Evolutionary conservation across 495 filamentous ascomycete genomes (phyloP).

Genomic region (Symbiotaphrina buchneri): DNA sequence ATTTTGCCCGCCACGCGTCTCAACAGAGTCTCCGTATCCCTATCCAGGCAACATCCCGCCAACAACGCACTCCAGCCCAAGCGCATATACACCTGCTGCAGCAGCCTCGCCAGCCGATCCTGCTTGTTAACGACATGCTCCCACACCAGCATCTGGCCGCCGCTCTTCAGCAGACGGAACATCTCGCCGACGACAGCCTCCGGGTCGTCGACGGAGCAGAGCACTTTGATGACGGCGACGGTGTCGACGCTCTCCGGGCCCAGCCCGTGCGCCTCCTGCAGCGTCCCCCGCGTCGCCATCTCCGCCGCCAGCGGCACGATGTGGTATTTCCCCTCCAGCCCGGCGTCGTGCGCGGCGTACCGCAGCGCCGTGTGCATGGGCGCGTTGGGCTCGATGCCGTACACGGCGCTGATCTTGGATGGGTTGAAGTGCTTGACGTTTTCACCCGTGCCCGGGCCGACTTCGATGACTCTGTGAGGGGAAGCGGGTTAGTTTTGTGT

Average conservation of each 20-base stretch:
- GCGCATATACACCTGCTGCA: too few species aligned
- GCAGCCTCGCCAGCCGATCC: too few species aligned
- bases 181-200: conserved; percentile 10
- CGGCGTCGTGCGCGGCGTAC: conserved; percentile 9
- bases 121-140: too few species aligned
- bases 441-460: conserved; percentile 23
- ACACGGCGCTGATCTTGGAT: conserved; percentile 14
- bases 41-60: too few species aligned
- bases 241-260: conserved; percentile 16
- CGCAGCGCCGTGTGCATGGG: conserved; percentile 8
- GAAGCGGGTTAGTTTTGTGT: too few species aligned
- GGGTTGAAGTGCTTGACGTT: conserved; percentile 19
- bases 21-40: too few species aligned
- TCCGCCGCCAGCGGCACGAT: conserved; percentile 15
- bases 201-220: conserved; percentile 11
- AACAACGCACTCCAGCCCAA: too few species aligned
- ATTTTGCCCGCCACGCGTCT: too few species aligned
- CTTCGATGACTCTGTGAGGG: conserved; percentile 24
- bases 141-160: conserved; percentile 20
- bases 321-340: conserved; percentile 16
- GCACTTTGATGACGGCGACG: conserved; percentile 12
- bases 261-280: conserved; percentile 16
- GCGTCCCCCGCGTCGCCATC: too few species aligned
- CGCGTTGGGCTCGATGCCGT: conserved; percentile 22
- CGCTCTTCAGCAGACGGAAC: conserved; percentile 13